Evolutionary conservation across 768 basidiomycete genomes (phyloP), one percentile per base, ranked within the genome.

Genomic region (Coprinopsis strossmayeri): DNA sequence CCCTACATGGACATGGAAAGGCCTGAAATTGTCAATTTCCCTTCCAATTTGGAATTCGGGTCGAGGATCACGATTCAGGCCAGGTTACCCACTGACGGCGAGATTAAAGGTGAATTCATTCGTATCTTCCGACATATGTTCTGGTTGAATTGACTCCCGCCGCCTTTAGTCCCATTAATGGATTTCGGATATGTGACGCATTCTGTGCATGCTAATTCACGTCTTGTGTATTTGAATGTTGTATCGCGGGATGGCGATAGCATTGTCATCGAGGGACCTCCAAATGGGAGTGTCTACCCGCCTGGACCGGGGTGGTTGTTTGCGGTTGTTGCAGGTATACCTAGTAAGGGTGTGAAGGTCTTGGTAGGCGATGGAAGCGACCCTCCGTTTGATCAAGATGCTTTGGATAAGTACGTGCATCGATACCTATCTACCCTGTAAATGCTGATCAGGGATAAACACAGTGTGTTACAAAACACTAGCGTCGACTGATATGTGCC

Each of bases 151-250:
- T 48, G 49, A 34, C 5, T 26, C 20, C 26, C 28, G 15, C 21
- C 23, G 37, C 37, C 17, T 48, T 3, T 50, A 89, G 88, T 88
- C 20, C 77, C 71, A 1, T 64, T 90, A 27, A 87, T 91, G 82
- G 89, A 91, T 61, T 68, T 89, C 13, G 88, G 86, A n/a, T 89
- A 72, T 58, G 77, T 88, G 39, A 90, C 88, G 2, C 88, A 90
- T 57, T 78, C 81, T 13, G 76, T 82, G 25, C 87, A 89, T 57
- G 76, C 83, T 17, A 88, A 88, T 61, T 78, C 79, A 18, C 82
- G 88, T n/a, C 63, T 84, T 26, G 86, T 91, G 18, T 84, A 83
- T 56, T 70, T 95, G 46, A 59, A 63, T 15, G 48, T 48, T 28
- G 55, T 73, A 0, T 69, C 72, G 7, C 66, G 70, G 44, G 70